Evolutionary conservation across 108 stramenopile species (phyloP).

Genomic region (Mediolabrus comicus): DNA sequence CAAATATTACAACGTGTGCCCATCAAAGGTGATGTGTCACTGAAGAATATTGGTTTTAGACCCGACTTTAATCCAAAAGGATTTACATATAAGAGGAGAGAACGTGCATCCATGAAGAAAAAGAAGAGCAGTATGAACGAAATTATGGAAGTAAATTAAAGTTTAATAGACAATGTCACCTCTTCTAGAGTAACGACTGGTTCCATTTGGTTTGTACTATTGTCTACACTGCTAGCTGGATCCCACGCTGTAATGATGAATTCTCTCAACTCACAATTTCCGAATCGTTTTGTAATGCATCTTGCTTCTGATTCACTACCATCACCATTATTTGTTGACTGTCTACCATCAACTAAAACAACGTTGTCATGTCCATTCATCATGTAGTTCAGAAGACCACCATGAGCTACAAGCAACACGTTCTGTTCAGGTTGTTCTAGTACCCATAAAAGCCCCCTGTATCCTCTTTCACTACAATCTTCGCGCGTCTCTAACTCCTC

Average conservation of each 20-base stretch:
- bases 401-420: conserved; percentile 66
- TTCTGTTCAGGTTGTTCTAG: conserved; percentile 48
- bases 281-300: conserved; percentile 58
- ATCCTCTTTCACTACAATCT: conserved; percentile 71
- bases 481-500: conserved; percentile 58
- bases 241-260: conserved; percentile 49
- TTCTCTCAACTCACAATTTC: conserved; percentile 78
- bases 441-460: conserved; percentile 59
- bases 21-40: not conserved
- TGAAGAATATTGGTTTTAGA: conserved; percentile 38
- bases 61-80: conserved; percentile 50
- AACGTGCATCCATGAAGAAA: conserved; percentile 44
- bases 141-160: conserved; percentile 13
- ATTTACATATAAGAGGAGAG: conserved; percentile 50
- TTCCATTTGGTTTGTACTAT: not conserved
- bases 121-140: conserved; percentile 42
- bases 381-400: conserved; percentile 64
- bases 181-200: conserved; percentile 37
- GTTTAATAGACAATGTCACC: not conserved
- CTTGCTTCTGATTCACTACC: conserved; percentile 1
- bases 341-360: conserved; percentile 49
- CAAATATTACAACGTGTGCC: not conserved
- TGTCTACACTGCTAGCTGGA: not conserved
- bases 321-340: not conserved
- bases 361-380: conserved; percentile 65